Evolutionary conservation across 1,284 basidiomycete species (phyloP), one percentile per base, ranked within the genome.

Genomic region (Trichosporon inkin): DNA sequence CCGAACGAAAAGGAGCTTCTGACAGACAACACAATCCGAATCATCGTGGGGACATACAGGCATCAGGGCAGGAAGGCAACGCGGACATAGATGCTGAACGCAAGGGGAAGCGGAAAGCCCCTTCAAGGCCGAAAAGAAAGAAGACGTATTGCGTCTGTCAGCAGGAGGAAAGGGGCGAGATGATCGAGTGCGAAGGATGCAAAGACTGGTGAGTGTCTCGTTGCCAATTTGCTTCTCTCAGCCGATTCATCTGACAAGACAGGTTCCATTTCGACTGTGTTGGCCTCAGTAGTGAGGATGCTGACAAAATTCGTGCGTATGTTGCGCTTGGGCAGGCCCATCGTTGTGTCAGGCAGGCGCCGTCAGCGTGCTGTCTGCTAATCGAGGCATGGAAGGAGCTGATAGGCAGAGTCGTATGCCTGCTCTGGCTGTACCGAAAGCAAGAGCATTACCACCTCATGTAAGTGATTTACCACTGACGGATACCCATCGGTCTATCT

Each of bases 101-200:
- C 11, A 16, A 6, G 2, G 17, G 22, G 6, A n/a, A 11, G 13
- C 34, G 39, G 47, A 62, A 53, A 35, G 4, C 22, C 22, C 10
- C 58, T 6, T 65, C 62, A 59, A 60, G 55, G 54, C 32, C 53
- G 6, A 32, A 32, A 32, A 53, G 65, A 16, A 59, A 63, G 37
- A 66, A 64, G 37, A 65, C 67, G 28, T 75, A 71, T 52, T 75
- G 73, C 57, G 14, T 71, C 2, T 75, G 75, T 55, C 68, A 70
- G 55, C 64, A 66, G 34, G 60, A 66, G 5, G 62, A 62, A 8
- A 60, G 62, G 2, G 69, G 70, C n/a, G 65, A 71, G 2, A 77
- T 77, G 75, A 75, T 77, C n/a, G 69, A 77, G 64, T 77, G 75
- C 58, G 72, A 62, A 14, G 62, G 67, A 36, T 77, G 75, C 58